phyloP scores from a whole-genome alignment of 2,329 filamentous ascomycete genomes.

The Fusarium pseudograminearum region DNA sequence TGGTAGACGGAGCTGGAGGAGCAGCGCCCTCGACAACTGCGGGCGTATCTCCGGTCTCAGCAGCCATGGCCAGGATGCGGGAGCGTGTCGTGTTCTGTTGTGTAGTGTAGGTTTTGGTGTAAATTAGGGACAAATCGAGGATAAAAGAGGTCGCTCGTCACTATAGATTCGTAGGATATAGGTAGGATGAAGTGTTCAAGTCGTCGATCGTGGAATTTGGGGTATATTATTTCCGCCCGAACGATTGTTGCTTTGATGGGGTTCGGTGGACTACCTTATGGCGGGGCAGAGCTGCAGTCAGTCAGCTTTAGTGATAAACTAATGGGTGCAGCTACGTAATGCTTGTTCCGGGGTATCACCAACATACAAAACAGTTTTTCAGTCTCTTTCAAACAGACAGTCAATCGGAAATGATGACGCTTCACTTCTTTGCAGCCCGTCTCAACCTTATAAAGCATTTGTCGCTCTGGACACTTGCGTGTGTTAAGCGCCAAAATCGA shows the following conservation, averaged over 20 bases:
- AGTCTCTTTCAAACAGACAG: not conserved
- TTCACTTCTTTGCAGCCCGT: conserved; percentile 1
- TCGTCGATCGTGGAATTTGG: conserved; percentile 18
- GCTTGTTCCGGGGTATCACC: conserved; percentile 18
- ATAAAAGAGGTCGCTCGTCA: conserved; percentile 1
- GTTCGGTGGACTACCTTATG: conserved; percentile 11
- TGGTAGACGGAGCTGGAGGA: conserved; percentile 25
- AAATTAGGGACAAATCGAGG: not conserved
- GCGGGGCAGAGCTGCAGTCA: conserved; percentile 43
- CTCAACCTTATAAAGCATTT: conserved; percentile 25
- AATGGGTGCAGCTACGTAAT: conserved; percentile 36
- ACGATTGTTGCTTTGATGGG: conserved; percentile 18
- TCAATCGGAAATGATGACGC: conserved; percentile 6
- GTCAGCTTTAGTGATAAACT: conserved; percentile 11
- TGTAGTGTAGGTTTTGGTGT: not conserved
- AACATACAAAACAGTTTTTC: not conserved
- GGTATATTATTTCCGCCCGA: conserved; percentile 20
- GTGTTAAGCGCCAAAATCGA: conserved; percentile 43
- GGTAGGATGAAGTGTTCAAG: conserved; percentile 6
- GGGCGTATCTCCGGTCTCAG: conserved; percentile 44
- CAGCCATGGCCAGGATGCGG: conserved; percentile 46
- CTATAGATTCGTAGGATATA: conserved; percentile 29
- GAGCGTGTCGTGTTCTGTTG: conserved; percentile 13
- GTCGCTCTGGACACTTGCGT: conserved; percentile 27
- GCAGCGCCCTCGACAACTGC: conserved; percentile 38